Base-by-base conservation (phyloP, 495 filamentous ascomycete species). In the Podospora australis region DNA sequence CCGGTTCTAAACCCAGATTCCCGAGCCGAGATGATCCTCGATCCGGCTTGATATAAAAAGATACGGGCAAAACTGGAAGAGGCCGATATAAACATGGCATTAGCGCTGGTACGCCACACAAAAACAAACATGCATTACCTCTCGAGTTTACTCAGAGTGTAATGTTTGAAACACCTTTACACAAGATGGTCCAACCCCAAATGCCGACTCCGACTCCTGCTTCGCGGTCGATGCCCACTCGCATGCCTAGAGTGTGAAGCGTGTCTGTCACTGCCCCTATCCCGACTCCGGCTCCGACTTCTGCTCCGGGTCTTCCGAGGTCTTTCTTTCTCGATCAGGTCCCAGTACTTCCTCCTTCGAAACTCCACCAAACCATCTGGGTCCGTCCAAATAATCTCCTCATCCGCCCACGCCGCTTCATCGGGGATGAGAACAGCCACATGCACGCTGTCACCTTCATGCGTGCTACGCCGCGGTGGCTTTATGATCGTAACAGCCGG, bases 311-410 rank as follows among this genome's bases (percentile, higher is more conserved):
- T 36, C 7, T 17, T 25, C 17, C 24, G 42, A 32, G 11, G 36
- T 10, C 40, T 36, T 20, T 34, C 48, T 2, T 28, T 40, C 36
- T 54, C 46, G 13, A 59, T 59, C 39, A 62, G 20, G 11, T 50
- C 20, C 59, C 56, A 57, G 20, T 50, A 62, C 23, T 38, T 38
- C 41, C 43, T 46, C 25, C 49, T 38, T 13, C 54, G 36, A 35
- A 62, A 49, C 40, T 62, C 56, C 0, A 39, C 32, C 28, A 62
- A 20, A 0, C 52, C 53, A 0, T 48, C 46, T 11, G 28, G n/a
- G 34, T 55, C 59, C 2, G 52, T 59, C 59, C 56, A 59, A 3
- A 51, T 23, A n/a, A 62, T 57, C 34, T 57, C 50, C 19, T 57
- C 53, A 4, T 62, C 56, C 0, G 56, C 50, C 56, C 59, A 59